phyloP scores from a whole-genome alignment of 345 rosid species.

The Trapa bicornis region DNA sequence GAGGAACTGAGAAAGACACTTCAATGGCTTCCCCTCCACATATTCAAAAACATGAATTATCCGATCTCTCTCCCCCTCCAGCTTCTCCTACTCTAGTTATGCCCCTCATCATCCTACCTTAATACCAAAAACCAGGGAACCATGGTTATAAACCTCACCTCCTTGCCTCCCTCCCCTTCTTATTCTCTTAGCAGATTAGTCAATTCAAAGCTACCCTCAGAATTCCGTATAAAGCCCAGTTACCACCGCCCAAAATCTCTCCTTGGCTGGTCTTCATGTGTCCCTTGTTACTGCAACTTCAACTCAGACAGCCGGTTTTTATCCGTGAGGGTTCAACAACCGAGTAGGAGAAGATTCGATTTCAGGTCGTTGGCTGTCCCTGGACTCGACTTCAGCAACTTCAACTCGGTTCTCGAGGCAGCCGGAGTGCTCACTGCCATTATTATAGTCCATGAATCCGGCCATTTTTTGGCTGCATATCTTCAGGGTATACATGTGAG shows the following conservation, averaged over 20 bases:
- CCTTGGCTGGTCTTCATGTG: conserved; percentile 17
- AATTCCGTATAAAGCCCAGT: conserved; percentile 32
- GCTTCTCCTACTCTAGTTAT: conserved; percentile 4
- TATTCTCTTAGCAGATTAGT: conserved; percentile 23
- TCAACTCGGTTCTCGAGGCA: conserved; percentile 70
- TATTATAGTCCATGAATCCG: conserved; percentile 74
- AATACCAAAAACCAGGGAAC: conserved; percentile 12
- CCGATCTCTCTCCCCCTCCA: conserved; percentile 7
- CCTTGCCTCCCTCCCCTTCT: conserved; percentile 29
- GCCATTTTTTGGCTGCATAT: conserved; percentile 85
- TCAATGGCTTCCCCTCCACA: conserved; percentile 47
- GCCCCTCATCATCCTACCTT: neutral
- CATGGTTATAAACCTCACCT: conserved; percentile 58
- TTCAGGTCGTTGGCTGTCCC: conserved; percentile 43
- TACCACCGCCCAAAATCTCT: conserved; percentile 38
- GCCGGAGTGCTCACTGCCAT: conserved; percentile 75
- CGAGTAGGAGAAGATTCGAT: conserved; percentile 24
- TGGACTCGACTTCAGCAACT: conserved; percentile 57
- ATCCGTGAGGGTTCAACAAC: conserved; percentile 15
- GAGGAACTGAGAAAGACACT: conserved; percentile 10
- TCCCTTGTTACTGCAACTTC: conserved; percentile 15
- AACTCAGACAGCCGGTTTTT: conserved; percentile 26
- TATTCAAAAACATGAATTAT: conserved; percentile 27
- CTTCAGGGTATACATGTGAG: conserved; percentile 97
- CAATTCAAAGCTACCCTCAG: conserved; percentile 27